These are phyloP conservation scores for Saccharomycopsis selenospora DNA, from an alignment of 805 yeast genomes.

Conservation along the genomic window DNA sequence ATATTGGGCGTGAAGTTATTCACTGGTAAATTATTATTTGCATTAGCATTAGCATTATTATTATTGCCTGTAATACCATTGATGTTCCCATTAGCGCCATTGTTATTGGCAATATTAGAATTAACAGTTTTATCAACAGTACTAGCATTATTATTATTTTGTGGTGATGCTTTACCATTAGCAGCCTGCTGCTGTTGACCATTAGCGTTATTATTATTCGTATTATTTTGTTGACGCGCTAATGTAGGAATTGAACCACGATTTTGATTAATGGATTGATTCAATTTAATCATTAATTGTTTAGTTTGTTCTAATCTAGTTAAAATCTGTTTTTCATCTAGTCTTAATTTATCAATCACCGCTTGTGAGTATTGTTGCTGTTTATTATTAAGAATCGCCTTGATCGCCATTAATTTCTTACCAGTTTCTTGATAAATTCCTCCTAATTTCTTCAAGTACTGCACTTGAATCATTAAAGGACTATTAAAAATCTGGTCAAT, in stretches of 20 bases:
- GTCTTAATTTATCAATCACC: constrained; percentile 26
- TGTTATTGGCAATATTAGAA: neutral
- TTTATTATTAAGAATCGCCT: constrained; percentile 27
- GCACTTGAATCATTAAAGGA: constrained; percentile 6
- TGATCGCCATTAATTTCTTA: constrained; percentile 23
- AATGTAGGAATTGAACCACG: constrained; percentile 19
- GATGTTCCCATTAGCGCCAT: neutral
- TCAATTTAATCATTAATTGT: constrained; percentile 12
- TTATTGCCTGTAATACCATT: neutral
- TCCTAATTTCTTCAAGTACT: constrained; percentile 10
- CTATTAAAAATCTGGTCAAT: neutral
- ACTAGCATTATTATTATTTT: neutral
- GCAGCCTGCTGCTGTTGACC: neutral
- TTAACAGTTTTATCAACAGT: neutral
- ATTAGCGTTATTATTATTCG: neutral
- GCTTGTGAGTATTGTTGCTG: constrained; percentile 28
- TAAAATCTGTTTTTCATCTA: constrained; percentile 21
- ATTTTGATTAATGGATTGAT: constrained; percentile 14
- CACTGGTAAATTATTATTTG: too few relatives aligned
- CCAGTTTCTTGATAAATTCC: constrained; percentile 10
- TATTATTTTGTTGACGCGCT: constrained; percentile 17
- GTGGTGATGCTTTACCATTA: neutral
- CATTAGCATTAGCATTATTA: neutral
- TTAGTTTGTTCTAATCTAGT: constrained; percentile 10
- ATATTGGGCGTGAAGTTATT: constrained; percentile 4